Conservation (phyloP, 805 yeast species). For the Ogataea zsoltii region DNA sequence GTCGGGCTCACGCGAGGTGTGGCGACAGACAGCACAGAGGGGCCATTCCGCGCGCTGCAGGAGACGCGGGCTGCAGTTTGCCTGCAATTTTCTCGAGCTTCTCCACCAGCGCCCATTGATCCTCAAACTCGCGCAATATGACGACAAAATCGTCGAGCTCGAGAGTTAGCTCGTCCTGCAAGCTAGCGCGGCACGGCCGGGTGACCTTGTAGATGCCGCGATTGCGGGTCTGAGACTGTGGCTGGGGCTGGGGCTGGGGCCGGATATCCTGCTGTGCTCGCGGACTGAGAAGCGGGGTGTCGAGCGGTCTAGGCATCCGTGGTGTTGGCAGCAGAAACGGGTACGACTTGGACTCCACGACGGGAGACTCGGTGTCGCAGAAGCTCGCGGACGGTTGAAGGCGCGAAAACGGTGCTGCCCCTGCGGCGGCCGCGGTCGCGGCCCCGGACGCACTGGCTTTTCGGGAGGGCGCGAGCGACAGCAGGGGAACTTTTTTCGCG, state of each 20-base stretch:
- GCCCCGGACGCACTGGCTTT: not conserved
- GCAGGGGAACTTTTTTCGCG: constrained; percentile 6
- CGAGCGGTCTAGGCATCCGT: not conserved
- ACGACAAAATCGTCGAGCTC: constrained; percentile 1
- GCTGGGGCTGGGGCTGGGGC: too few species aligned
- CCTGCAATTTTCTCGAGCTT: not conserved
- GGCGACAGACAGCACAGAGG: constrained; percentile 6
- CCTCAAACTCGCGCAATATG: constrained; percentile 1
- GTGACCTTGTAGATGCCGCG: too few species aligned
- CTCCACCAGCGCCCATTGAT: constrained; percentile 8
- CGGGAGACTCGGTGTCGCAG: constrained; percentile 2
- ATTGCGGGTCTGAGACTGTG: too few species aligned
- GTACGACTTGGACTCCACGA: not conserved
- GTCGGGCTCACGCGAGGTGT: not conserved
- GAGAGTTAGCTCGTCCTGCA: constrained; percentile 3
- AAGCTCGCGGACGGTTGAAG: constrained; percentile 5
- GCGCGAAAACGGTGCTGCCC: not conserved
- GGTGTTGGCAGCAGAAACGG: constrained; percentile 8
- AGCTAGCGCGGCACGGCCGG: constrained; percentile 1
- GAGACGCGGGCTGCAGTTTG: not conserved
- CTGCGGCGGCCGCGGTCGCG: too few species aligned
- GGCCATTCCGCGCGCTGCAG: not conserved
- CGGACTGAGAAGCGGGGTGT: not conserved
- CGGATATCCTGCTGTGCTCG: too few species aligned
- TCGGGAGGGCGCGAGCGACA: constrained; percentile 2